Percentiles rank a stretch among this genome's conserved stretches.
Evolutionary conservation across 2,329 filamentous ascomycete genomes (phyloP).

Genomic region (Knufia petricola): DNA sequence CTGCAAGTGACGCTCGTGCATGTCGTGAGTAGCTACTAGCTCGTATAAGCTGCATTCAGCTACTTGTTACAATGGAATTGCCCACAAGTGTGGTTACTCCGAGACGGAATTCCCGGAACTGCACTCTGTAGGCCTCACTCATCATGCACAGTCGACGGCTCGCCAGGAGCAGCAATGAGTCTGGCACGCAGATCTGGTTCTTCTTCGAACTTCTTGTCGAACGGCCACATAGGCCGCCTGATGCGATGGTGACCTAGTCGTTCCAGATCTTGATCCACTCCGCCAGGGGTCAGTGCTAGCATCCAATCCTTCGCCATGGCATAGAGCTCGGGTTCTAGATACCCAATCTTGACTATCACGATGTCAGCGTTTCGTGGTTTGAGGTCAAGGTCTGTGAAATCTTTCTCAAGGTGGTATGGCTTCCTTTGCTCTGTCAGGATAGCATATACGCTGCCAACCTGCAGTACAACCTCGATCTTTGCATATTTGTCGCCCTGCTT

Average conservation of each 20-base stretch:
- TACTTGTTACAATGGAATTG: too few species aligned
- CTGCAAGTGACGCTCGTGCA: too few species aligned
- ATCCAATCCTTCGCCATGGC: slow-evolving; percentile 48
- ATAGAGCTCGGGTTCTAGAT: slow-evolving; percentile 46
- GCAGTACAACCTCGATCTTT: slow-evolving; percentile 40
- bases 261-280: slow-evolving; percentile 44
- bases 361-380: slow-evolving; percentile 39
- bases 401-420: slow-evolving; percentile 45
- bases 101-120: too few species aligned
- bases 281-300: slow-evolving; percentile 44
- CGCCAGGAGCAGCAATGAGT: slow-evolving; percentile 30
- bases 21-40: too few species aligned
- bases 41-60: too few species aligned
- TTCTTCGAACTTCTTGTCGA: slow-evolving; percentile 30
- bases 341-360: slow-evolving; percentile 49
- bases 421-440: slow-evolving; percentile 46
- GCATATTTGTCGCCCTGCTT: slow-evolving; percentile 43
- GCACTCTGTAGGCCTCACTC: not conserved
- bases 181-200: slow-evolving; percentile 30
- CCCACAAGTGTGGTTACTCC: too few species aligned
- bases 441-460: slow-evolving; percentile 42
- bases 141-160: slow-evolving; percentile 1
- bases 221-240: slow-evolving; percentile 42
- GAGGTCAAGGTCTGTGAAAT: slow-evolving; percentile 43
- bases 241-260: slow-evolving; percentile 42